These are phyloP conservation scores for Penicillium herquei DNA, from an alignment of 495 filamentous ascomycete genomes.

Conservation along the genomic window DNA sequence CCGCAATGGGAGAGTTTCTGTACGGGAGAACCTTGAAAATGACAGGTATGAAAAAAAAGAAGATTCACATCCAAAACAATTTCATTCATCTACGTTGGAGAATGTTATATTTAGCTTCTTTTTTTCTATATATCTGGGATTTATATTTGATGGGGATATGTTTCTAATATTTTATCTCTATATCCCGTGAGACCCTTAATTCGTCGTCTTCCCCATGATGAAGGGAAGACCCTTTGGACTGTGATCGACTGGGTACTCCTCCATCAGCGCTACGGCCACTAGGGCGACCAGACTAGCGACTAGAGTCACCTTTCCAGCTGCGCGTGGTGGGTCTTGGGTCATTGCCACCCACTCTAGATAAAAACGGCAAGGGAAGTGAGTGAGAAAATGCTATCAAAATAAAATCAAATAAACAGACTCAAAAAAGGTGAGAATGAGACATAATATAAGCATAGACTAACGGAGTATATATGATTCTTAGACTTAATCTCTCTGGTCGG, in stretches of 20 bases:
- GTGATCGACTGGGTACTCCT: conserved; percentile 22
- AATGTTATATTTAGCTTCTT: background rate
- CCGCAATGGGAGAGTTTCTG: conserved; percentile 1
- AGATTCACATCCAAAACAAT: background rate
- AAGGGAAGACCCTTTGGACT: conserved; percentile 10
- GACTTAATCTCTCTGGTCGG: background rate
- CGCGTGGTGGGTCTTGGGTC: conserved; percentile 18
- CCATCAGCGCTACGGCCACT: conserved; percentile 25
- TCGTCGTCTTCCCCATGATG: conserved; percentile 8
- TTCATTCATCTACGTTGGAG: background rate
- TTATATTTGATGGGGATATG: background rate
- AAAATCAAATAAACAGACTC: background rate
- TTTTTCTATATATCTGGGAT: background rate
- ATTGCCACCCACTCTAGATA: conserved; percentile 1
- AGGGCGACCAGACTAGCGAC: conserved; percentile 22
- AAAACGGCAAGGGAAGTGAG: too few relatives aligned
- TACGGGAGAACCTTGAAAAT: conserved; percentile 2
- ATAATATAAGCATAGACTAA: background rate
- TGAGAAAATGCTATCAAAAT: background rate
- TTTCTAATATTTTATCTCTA: background rate
- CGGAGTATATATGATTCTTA: background rate
- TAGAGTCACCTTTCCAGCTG: conserved; percentile 14
- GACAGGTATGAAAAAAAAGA: background rate
- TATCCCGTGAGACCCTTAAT: background rate
- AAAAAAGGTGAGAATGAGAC: background rate